phyloP scores from a whole-genome alignment of 495 filamentous ascomycete genomes.

The Hypoxylon crocopeplum region DNA sequence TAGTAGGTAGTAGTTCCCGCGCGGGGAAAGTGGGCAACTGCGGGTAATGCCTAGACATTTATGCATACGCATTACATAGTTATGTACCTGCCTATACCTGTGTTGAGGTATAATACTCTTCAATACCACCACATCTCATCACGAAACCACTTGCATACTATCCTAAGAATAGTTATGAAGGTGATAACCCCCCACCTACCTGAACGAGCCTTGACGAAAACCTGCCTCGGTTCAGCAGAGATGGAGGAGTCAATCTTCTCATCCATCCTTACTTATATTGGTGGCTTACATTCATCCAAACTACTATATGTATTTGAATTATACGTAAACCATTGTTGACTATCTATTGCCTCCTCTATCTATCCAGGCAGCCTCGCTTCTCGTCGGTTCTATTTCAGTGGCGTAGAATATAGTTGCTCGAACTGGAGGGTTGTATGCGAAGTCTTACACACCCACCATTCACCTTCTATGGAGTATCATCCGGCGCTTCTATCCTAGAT shows the following conservation, averaged over 20 bases:
- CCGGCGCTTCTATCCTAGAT: slow-evolving; percentile 38
- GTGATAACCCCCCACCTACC: slow-evolving; percentile 19
- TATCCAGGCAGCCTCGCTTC: slow-evolving; percentile 16
- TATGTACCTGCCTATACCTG: slow-evolving; percentile 16
- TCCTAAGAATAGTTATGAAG: slow-evolving; percentile 21
- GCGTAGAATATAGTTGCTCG: slow-evolving; percentile 17
- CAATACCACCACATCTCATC: slow-evolving; percentile 27
- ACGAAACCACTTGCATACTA: slow-evolving; percentile 4
- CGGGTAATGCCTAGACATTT: slow-evolving; percentile 28
- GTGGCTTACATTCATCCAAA: neutral
- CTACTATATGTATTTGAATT: too few relatives aligned
- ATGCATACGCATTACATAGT: slow-evolving; percentile 20
- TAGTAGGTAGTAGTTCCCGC: slow-evolving; percentile 27
- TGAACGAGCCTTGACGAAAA: slow-evolving; percentile 6
- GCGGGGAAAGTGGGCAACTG: slow-evolving; percentile 36
- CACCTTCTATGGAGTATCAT: slow-evolving; percentile 23
- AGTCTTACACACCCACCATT: slow-evolving; percentile 38
- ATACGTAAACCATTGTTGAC: slow-evolving; percentile 1
- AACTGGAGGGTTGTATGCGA: slow-evolving; percentile 21
- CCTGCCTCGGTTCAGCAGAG: neutral
- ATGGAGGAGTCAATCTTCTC: neutral
- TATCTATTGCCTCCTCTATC: neutral
- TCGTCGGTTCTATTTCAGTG: slow-evolving; percentile 12
- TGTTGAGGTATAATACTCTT: neutral
- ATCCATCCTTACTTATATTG: slow-evolving; percentile 5